A percentile compares a stretch with the other conserved stretches of the same genome.
Evolutionary conservation across 1,139 yeast species (phyloP).

Genomic region (Blastobotrys buckinghamii): DNA sequence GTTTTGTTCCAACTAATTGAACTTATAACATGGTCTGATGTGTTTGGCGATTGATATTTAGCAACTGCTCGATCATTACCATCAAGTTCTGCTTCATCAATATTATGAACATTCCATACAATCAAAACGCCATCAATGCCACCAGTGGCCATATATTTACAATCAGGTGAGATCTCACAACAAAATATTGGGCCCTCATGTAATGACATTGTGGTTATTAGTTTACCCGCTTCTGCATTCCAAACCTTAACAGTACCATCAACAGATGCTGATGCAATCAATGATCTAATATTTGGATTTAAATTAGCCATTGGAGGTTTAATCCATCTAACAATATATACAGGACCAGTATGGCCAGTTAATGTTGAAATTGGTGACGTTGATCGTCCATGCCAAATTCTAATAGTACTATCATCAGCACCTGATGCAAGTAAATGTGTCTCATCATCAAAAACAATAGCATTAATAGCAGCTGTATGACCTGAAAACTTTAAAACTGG

Average conservation of each 20-base stretch:
- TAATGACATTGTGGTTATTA: slow-evolving; percentile 36
- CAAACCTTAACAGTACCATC: slow-evolving; percentile 70
- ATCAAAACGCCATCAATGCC: slow-evolving; percentile 54
- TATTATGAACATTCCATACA: slow-evolving; percentile 43
- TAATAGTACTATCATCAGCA: slow-evolving; percentile 66
- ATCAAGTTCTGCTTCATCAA: neutral
- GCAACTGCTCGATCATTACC: slow-evolving; percentile 15
- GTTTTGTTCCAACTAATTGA: slow-evolving; percentile 25
- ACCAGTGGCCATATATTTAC: slow-evolving; percentile 50
- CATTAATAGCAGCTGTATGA: slow-evolving; percentile 58
- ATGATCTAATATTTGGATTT: slow-evolving; percentile 11
- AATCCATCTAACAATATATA: slow-evolving; percentile 29
- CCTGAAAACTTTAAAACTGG: slow-evolving; percentile 64
- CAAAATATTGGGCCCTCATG: slow-evolving; percentile 47
- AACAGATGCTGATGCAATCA: slow-evolving; percentile 48
- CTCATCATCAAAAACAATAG: slow-evolving; percentile 46
- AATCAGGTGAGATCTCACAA: slow-evolving; percentile 48
- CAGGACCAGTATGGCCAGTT: slow-evolving; percentile 29
- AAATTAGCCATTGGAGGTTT: slow-evolving; percentile 8
- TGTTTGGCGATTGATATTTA: slow-evolving; percentile 9
- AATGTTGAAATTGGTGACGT: slow-evolving; percentile 26
- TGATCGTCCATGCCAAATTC: slow-evolving; percentile 54
- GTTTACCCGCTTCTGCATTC: slow-evolving; percentile 47
- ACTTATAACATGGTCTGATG: slow-evolving; percentile 14
- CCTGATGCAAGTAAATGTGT: slow-evolving; percentile 61